Evolutionary conservation across 176 grass and related monocot species (phyloP), one percentile per base, ranked within the genome.

Genomic region (Bolboschoenus planiculmis): DNA sequence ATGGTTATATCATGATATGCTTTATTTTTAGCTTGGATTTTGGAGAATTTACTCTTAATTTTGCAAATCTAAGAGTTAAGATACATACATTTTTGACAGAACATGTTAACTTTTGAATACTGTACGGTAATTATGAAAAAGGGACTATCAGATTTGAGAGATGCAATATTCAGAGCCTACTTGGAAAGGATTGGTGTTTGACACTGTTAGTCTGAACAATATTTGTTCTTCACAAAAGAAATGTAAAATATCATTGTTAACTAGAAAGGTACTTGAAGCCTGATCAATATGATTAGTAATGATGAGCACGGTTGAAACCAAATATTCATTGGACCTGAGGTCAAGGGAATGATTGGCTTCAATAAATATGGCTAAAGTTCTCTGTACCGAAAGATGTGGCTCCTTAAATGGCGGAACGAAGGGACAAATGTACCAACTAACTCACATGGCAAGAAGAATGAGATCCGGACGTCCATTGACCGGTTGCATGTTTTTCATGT

Each of bases 321-420:
- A 50, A 82, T 64, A 21, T 82, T 82, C 24, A 40, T 82, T 64
- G 20, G 56, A 64, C 7, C 9, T 39, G 7, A 60, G 36, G 78
- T 80, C 78, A 36, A 80, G 53, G 34, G 30, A 40, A 80, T 80
- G 78, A 80, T 80, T 60, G 78, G 18, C 20, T 58, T 80, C 68
- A 74, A 31, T 60, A 80, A 58, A 50, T 58, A 37, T 60, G 1
- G 11, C 26, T 76, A 51, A 48, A 51, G 26, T 76, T 51, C 21
- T 50, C 72, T 76, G 72, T 51, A 76, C 42, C 2, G 72, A 51
- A 75, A 80, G 42, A 62, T 82, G 56, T 34, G 79, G 79, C n/a
- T 82, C 79, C 79, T 82, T 64, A 82, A 64, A 82, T 82, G 53
- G 58, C 6, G 57, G 36, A 65, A 47, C 36, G 5, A 27, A 82